Evolutionary conservation across 176 grass and related monocot genomes (phyloP).

Genomic region (Triticum timopheevii): DNA sequence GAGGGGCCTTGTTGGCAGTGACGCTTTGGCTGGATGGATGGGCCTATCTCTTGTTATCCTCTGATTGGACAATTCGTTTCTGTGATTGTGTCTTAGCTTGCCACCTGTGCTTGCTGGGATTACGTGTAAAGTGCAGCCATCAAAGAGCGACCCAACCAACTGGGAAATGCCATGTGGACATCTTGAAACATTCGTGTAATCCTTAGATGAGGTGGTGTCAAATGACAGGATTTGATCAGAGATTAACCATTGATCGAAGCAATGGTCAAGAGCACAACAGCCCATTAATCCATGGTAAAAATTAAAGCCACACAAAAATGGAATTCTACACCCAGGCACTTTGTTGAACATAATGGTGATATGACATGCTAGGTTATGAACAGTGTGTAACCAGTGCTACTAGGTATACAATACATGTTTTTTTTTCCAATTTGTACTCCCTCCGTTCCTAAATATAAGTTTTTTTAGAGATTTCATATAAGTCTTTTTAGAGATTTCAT

Average conservation of each 20-base stretch:
- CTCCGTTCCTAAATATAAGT: too few species aligned
- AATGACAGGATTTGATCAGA: too few species aligned
- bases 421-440: too few species aligned
- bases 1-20: background rate
- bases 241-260: too few species aligned
- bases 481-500: too few species aligned
- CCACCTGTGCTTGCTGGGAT: background rate
- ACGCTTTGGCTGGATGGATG: conserved; percentile 7
- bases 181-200: background rate
- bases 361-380: too few species aligned
- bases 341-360: background rate
- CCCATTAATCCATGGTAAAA: background rate
- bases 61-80: background rate
- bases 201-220: too few species aligned
- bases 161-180: background rate
- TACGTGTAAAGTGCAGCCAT: background rate
- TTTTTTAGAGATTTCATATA: too few species aligned
- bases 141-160: background rate
- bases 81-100: background rate
- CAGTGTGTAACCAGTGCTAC: too few species aligned
- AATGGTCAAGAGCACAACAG: background rate
- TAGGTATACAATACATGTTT: too few species aligned
- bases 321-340: background rate
- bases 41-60: conserved; percentile 3
- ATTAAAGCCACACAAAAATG: background rate